A percentile compares a stretch with the other conserved stretches of the same genome.
phyloP scores from a whole-genome alignment of 768 basidiomycete species.

The Macrocybe gigantea region DNA sequence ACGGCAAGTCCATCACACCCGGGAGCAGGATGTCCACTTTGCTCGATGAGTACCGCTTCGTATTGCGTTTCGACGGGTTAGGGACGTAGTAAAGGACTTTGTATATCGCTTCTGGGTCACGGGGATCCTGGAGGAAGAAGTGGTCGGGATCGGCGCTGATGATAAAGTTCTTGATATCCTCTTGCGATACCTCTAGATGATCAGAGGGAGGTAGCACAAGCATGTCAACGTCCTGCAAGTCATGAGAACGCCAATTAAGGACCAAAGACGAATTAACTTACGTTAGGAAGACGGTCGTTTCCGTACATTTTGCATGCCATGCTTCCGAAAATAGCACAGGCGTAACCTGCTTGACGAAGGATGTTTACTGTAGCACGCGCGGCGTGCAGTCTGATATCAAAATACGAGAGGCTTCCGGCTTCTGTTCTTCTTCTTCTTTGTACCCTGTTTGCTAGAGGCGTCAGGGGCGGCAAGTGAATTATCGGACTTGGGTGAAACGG shows the following conservation, averaged over 20 bases:
- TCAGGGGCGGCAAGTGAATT: no score
- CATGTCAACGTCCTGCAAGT: slow-evolving; percentile 11
- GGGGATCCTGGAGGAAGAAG: slow-evolving; percentile 9
- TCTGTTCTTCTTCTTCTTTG: neutral
- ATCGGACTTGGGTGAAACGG: no score
- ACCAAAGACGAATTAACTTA: neutral
- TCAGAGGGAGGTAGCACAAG: slow-evolving; percentile 6
- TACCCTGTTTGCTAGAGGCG: neutral
- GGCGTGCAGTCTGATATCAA: slow-evolving; percentile 12
- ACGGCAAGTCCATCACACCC: neutral
- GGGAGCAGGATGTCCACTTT: slow-evolving; percentile 7
- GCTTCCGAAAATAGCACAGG: slow-evolving; percentile 12
- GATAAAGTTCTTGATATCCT: slow-evolving; percentile 8
- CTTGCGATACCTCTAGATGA: slow-evolving; percentile 1
- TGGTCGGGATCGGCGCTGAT: slow-evolving; percentile 5
- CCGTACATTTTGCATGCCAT: slow-evolving; percentile 13
- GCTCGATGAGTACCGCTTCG: neutral
- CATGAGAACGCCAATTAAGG: neutral
- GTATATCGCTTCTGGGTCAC: slow-evolving; percentile 9
- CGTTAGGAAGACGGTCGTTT: slow-evolving; percentile 11
- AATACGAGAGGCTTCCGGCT: neutral
- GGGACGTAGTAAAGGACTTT: slow-evolving; percentile 9
- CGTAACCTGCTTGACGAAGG: neutral
- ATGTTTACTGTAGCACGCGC: slow-evolving; percentile 7
- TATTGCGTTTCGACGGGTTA: neutral